Evolutionary conservation across 345 rosid species (phyloP).

Genomic region (Gossypioides kirkii): DNA sequence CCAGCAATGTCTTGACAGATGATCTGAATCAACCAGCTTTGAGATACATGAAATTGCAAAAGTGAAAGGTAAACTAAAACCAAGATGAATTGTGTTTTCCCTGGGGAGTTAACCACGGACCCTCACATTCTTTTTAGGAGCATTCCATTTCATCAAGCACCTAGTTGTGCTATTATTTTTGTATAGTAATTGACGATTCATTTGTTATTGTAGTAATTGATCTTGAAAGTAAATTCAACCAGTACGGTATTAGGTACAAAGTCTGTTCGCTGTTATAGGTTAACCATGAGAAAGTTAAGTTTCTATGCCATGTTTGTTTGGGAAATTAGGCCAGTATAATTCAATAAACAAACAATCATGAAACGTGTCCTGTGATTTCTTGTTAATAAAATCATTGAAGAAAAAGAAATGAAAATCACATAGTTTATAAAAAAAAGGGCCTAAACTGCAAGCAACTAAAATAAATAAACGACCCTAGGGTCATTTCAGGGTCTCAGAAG

Average conservation of each 20-base stretch:
- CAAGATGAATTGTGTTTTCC: too few species aligned
- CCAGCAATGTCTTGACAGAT: slow-evolving; percentile 55
- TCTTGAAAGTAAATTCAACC: too few species aligned
- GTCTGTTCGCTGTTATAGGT: too few species aligned
- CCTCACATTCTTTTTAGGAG: neutral
- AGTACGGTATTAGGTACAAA: too few species aligned
- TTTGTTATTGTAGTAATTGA: neutral
- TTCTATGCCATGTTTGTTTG: too few species aligned
- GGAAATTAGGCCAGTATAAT: too few species aligned
- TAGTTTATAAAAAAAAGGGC: neutral
- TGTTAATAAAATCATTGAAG: too few species aligned
- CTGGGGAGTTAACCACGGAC: neutral
- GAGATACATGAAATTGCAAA: neutral
- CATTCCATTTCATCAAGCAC: neutral
- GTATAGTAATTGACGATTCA: neutral
- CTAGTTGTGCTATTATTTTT: neutral
- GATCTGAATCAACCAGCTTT: slow-evolving; percentile 5
- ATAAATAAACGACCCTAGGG: neutral
- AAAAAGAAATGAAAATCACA: too few species aligned
- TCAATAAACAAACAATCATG: too few species aligned
- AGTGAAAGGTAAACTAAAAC: too few species aligned
- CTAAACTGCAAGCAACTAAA: neutral
- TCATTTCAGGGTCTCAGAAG: slow-evolving; percentile 35
- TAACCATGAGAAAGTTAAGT: too few species aligned
- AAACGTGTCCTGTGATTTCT: too few species aligned